Conservation (phyloP, 371 early-diverging fungal genomes). For the Mucor piriformis region DNA sequence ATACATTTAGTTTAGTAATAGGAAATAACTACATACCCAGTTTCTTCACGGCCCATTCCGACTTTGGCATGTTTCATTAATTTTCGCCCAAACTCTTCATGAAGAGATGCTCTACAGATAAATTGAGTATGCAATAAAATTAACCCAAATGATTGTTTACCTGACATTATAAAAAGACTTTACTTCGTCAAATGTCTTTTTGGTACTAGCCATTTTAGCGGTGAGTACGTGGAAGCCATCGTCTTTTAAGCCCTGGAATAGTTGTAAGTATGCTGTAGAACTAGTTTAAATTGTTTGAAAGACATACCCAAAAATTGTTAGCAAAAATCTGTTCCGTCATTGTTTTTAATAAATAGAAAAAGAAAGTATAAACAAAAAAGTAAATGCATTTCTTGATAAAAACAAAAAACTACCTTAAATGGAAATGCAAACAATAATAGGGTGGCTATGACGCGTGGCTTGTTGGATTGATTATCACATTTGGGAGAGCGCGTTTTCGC, state of each 20-base stretch:
- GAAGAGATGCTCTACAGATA: conserved; percentile 68
- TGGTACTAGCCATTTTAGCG: conserved; percentile 80
- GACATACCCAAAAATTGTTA: conserved; percentile 50
- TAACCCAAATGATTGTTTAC: conserved; percentile 15
- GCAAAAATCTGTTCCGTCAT: conserved; percentile 34
- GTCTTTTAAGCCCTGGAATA: conserved; percentile 78
- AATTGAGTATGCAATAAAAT: not conserved
- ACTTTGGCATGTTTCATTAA: conserved; percentile 76
- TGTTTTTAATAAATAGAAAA: not conserved
- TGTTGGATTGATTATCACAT: not conserved
- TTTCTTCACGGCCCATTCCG: conserved; percentile 84
- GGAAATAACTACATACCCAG: conserved; percentile 59
- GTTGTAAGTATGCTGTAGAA: not conserved
- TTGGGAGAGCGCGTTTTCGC: not conserved
- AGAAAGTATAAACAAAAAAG: not conserved
- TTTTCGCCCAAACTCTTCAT: conserved; percentile 88
- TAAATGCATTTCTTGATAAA: conserved; percentile 2
- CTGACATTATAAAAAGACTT: conserved; percentile 37
- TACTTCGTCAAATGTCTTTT: conserved; percentile 85
- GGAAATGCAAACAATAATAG: not conserved
- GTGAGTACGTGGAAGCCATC: conserved; percentile 83
- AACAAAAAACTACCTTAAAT: not conserved
- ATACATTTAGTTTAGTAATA: not conserved
- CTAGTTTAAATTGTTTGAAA: not conserved
- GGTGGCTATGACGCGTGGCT: not conserved